phyloP scores from a whole-genome alignment of 2,329 filamentous ascomycete genomes.

The Curvularia sp. region DNA sequence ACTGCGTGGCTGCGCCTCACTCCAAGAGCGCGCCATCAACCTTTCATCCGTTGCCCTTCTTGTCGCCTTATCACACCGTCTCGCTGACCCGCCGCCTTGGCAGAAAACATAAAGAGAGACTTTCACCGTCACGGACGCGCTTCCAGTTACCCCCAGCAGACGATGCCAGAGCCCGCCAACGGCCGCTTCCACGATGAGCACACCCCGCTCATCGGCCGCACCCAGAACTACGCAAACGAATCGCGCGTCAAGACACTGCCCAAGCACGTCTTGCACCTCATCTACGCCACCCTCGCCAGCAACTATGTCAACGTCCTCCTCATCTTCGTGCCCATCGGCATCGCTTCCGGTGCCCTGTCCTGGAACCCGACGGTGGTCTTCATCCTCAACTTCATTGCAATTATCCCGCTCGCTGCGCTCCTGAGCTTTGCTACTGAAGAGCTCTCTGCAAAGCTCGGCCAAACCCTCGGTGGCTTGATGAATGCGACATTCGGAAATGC shows the following conservation, averaged over 20 bases:
- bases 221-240: constrained; percentile 29
- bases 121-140: constrained; percentile 43
- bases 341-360: constrained; percentile 66
- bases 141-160: constrained; percentile 19
- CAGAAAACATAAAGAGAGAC: constrained; percentile 45
- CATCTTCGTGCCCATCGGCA: constrained; percentile 75
- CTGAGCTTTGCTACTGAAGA: constrained; percentile 81
- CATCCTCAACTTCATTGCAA: constrained; percentile 80
- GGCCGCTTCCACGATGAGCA: constrained; percentile 37
- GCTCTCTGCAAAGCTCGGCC: constrained; percentile 73
- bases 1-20: constrained; percentile 6
- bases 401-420: constrained; percentile 76
- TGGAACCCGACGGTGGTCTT: constrained; percentile 75
- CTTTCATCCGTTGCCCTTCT: constrained; percentile 4
- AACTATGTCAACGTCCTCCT: constrained; percentile 73
- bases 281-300: constrained; percentile 56
- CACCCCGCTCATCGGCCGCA: constrained; percentile 40
- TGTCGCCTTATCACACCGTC: neutral
- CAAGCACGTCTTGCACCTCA: constrained; percentile 45
- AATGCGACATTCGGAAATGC: constrained; percentile 83
- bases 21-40: constrained; percentile 10
- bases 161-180: constrained; percentile 39
- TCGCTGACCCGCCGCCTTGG: constrained; percentile 18
- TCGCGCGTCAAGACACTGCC: constrained; percentile 38
- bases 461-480: constrained; percentile 74